Evolutionary conservation across 2,329 filamentous ascomycete genomes (phyloP).

Genomic region (Sarocladiaceae sp.): DNA sequence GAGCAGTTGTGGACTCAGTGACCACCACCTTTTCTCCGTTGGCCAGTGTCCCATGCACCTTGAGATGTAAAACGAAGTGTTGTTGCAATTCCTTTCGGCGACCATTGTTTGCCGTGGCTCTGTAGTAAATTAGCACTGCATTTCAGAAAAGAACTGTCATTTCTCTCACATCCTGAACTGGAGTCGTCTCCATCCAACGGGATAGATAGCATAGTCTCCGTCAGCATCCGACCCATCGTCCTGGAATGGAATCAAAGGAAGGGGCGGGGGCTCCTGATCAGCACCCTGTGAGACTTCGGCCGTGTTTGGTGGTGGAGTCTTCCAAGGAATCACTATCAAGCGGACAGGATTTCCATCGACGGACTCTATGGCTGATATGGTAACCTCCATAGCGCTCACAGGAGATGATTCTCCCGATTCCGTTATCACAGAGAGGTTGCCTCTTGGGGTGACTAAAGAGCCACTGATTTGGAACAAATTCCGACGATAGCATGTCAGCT

Average conservation of each 20-base stretch:
- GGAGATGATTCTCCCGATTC: conserved; percentile 80
- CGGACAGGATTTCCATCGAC: conserved; percentile 89
- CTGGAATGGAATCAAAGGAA: conserved; percentile 65
- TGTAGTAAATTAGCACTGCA: conserved; percentile 22
- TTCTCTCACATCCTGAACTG: conserved; percentile 75
- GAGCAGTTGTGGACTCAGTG: conserved; percentile 77
- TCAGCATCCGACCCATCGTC: conserved; percentile 56
- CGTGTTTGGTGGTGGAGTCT: conserved; percentile 79
- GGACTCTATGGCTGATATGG: conserved; percentile 88
- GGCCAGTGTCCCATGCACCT: conserved; percentile 74
- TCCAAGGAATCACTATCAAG: conserved; percentile 89
- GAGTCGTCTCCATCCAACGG: conserved; percentile 87
- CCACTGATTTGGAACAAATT: conserved; percentile 97
- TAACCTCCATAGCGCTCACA: conserved; percentile 76
- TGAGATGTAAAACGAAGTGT: conserved; percentile 86
- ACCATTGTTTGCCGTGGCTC: conserved; percentile 94
- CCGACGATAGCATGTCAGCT: conserved; percentile 90
- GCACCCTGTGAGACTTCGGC: conserved; percentile 56
- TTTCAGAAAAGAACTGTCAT: conserved; percentile 11
- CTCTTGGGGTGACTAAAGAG: conserved; percentile 72
- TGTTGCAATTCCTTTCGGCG: conserved; percentile 92
- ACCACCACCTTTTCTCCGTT: conserved; percentile 78
- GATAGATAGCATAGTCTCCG: conserved; percentile 82
- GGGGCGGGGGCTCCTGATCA: conserved; percentile 81
- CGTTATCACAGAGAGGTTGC: conserved; percentile 71